Evolutionary conservation across 129 eudicot species (phyloP).

Genomic region (Chrysanthemum seticuspe): DNA sequence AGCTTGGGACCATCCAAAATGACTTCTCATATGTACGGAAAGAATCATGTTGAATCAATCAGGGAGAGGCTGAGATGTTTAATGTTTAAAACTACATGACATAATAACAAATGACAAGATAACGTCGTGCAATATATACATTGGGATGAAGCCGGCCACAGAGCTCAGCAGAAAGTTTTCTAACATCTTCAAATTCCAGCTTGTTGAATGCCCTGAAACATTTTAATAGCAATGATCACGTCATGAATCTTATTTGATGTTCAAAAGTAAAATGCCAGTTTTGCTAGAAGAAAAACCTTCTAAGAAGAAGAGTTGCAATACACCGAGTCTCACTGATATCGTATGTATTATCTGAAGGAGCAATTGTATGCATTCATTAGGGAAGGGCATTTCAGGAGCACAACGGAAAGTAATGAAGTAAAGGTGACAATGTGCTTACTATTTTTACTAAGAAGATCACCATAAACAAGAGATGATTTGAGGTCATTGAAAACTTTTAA

Average conservation of each 20-base stretch:
- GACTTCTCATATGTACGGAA: too few species aligned
- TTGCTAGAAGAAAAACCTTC: slow-evolving; percentile 49
- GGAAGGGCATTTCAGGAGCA: slow-evolving; percentile 1
- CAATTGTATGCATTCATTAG: background rate
- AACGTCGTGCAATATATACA: slow-evolving; percentile 29
- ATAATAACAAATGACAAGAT: too few species aligned
- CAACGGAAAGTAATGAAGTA: background rate
- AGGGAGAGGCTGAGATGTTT: too few species aligned
- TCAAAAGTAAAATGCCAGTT: slow-evolving; percentile 11
- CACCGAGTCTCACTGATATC: slow-evolving; percentile 37
- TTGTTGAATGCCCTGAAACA: slow-evolving; percentile 66
- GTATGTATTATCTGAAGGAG: slow-evolving; percentile 39
- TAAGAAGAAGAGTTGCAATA: slow-evolving; percentile 59
- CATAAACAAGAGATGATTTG: slow-evolving; percentile 57
- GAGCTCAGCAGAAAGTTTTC: slow-evolving; percentile 98
- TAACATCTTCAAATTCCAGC: slow-evolving; percentile 79
- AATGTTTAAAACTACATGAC: too few species aligned
- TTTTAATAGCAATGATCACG: slow-evolving; percentile 14
- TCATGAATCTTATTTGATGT: slow-evolving; percentile 16
- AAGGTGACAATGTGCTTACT: slow-evolving; percentile 23
- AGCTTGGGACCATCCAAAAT: too few species aligned
- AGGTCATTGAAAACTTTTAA: slow-evolving; percentile 70
- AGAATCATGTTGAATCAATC: too few species aligned
- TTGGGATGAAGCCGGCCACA: slow-evolving; percentile 89
- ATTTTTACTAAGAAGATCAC: slow-evolving; percentile 33